Evolutionary conservation across 2,329 filamentous ascomycete genomes (phyloP).

Genomic region (Cladosporium sp.): DNA sequence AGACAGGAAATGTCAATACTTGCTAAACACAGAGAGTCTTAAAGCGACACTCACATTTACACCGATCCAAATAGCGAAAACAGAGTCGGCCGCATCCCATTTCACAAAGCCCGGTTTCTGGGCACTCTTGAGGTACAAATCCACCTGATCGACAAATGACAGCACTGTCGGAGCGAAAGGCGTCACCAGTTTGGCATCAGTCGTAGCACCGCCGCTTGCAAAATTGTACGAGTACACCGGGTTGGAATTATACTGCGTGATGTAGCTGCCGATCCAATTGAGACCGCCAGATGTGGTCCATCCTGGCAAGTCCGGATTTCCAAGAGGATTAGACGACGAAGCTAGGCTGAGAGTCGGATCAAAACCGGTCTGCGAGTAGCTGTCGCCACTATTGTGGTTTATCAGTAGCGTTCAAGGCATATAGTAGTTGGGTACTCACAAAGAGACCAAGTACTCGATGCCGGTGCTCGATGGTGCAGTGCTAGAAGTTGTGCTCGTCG

Average conservation of each 20-base stretch:
- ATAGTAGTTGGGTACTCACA: neutral
- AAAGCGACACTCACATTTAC: slow-evolving; percentile 38
- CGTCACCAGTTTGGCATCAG: slow-evolving; percentile 45
- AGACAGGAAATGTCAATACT: neutral
- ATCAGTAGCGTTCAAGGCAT: slow-evolving; percentile 13
- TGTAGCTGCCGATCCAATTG: slow-evolving; percentile 54
- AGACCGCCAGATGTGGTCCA: slow-evolving; percentile 39
- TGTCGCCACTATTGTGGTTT: slow-evolving; percentile 46
- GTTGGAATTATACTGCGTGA: slow-evolving; percentile 42
- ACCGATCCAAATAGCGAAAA: slow-evolving; percentile 40
- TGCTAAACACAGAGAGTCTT: neutral
- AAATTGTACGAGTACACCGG: slow-evolving; percentile 49
- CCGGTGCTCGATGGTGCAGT: neutral
- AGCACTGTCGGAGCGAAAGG: slow-evolving; percentile 49
- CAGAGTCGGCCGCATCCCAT: slow-evolving; percentile 45
- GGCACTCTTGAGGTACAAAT: slow-evolving; percentile 36
- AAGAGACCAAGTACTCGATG: slow-evolving; percentile 6
- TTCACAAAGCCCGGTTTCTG: slow-evolving; percentile 13
- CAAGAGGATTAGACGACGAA: slow-evolving; percentile 52
- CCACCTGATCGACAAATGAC: slow-evolving; percentile 50
- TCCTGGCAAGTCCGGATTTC: slow-evolving; percentile 55
- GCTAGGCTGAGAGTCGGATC: slow-evolving; percentile 50
- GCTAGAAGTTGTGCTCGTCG: neutral
- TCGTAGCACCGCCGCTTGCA: slow-evolving; percentile 45
- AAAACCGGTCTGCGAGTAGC: slow-evolving; percentile 59